phyloP scores from a whole-genome alignment of 2,329 filamentous ascomycete species.

The Ilyonectria mors-panacis region DNA sequence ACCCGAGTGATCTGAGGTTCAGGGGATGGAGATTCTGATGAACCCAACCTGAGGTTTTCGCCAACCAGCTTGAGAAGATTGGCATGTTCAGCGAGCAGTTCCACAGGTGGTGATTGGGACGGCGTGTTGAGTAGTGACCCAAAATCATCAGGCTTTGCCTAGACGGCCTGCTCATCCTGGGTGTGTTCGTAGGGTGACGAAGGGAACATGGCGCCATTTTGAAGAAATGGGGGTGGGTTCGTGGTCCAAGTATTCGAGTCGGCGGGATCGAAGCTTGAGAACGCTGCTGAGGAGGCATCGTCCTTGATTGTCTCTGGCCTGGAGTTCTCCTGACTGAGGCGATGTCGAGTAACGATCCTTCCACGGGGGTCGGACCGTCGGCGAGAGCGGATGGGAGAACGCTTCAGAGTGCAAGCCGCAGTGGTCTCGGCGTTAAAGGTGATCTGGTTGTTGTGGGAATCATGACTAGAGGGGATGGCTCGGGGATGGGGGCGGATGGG shows the following conservation, averaged over 20 bases:
- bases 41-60: constrained; percentile 28
- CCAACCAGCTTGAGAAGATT: constrained; percentile 37
- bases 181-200: constrained; percentile 9
- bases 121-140: constrained; percentile 12
- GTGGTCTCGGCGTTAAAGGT: constrained; percentile 15
- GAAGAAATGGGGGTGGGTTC: constrained; percentile 31
- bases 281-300: constrained; percentile 9
- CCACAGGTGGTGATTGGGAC: constrained; percentile 11
- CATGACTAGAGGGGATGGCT: neutral
- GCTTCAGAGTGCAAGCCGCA: constrained; percentile 20
- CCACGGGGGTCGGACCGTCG: constrained; percentile 6
- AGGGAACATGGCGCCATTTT: constrained; percentile 21
- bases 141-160: constrained; percentile 23
- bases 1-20: constrained; percentile 19
- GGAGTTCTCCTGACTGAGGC: constrained; percentile 27
- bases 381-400: constrained; percentile 14
- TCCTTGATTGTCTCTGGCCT: constrained; percentile 24
- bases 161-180: constrained; percentile 31
- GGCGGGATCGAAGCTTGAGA: constrained; percentile 13
- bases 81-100: constrained; percentile 37
- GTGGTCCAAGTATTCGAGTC: constrained; percentile 31
- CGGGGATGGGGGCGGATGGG: constrained; percentile 33
- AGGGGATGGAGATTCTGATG: constrained; percentile 32
- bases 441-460: constrained; percentile 12
- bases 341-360: neutral